Evolutionary conservation across 2,329 filamentous ascomycete species (phyloP).

Genomic region (Botrytis squamosa): DNA sequence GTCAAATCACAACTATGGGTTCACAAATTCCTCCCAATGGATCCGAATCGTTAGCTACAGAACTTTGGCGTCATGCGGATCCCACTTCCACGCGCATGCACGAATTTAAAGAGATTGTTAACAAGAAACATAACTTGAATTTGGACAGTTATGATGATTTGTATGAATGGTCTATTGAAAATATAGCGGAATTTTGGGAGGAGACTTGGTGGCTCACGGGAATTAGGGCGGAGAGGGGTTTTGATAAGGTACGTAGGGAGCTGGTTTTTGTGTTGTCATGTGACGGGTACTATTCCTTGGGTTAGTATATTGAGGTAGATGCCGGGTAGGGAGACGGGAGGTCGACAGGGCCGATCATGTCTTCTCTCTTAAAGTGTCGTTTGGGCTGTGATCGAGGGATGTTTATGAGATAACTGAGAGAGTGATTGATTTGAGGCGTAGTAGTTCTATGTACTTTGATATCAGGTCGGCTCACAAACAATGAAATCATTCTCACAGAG

Average conservation of each 20-base stretch:
- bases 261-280: slow-evolving; percentile 10
- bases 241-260: slow-evolving; percentile 51
- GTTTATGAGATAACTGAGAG: background rate
- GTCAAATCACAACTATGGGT: background rate
- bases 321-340: background rate
- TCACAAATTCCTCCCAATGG: background rate
- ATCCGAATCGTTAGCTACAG: slow-evolving; percentile 30
- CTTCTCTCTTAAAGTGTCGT: background rate
- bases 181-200: slow-evolving; percentile 77
- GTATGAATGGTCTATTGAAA: slow-evolving; percentile 79
- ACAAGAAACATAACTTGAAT: slow-evolving; percentile 61
- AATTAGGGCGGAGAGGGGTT: slow-evolving; percentile 65
- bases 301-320: background rate
- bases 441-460: slow-evolving; percentile 5
- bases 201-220: slow-evolving; percentile 82
- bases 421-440: background rate
- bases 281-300: background rate
- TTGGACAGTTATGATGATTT: slow-evolving; percentile 71
- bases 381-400: background rate
- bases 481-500: background rate
- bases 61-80: slow-evolving; percentile 70
- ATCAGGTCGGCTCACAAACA: background rate
- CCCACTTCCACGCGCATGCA: slow-evolving; percentile 69
- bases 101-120: slow-evolving; percentile 68
- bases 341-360: slow-evolving; percentile 3